Evolutionary conservation across 768 basidiomycete genomes (phyloP).

Genomic region (Leccinum subgranulosum): DNA sequence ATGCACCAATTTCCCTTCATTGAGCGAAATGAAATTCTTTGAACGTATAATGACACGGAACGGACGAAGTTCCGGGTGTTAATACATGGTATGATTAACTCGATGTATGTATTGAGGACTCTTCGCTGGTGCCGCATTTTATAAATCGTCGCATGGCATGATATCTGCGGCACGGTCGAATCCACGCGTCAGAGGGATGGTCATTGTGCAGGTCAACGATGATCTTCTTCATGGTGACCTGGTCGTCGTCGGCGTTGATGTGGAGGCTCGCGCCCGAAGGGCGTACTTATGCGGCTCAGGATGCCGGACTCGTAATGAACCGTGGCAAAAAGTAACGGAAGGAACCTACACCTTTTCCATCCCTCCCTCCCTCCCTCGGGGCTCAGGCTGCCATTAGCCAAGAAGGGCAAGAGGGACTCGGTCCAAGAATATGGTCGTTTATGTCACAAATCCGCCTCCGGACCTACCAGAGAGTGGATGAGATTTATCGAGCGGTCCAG

Average conservation of each 20-base stretch:
- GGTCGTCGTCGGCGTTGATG: no score
- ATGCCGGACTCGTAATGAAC: no score
- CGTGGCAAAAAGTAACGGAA: conserved; percentile 50
- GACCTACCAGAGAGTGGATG: conserved; percentile 46
- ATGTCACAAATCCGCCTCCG: conserved; percentile 49
- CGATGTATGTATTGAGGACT: no score
- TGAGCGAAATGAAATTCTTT: no score
- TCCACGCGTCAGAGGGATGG: background rate
- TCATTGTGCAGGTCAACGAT: no score
- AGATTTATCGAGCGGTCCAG: conserved; percentile 38
- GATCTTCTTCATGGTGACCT: no score
- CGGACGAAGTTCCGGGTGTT: background rate
- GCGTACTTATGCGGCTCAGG: no score
- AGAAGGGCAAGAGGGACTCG: conserved; percentile 59
- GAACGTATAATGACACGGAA: background rate
- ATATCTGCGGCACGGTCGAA: background rate
- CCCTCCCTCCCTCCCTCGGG: conserved; percentile 20
- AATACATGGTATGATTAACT: no score
- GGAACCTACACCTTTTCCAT: conserved; percentile 62
- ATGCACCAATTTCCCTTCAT: no score
- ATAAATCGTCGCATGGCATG: background rate
- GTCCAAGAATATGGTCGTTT: conserved; percentile 92
- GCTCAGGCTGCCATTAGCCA: conserved; percentile 54
- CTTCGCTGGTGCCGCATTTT: no score
- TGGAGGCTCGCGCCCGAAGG: no score